These are phyloP conservation scores for Penicillium dipodomyicola DNA, from an alignment of 495 filamentous ascomycete genomes.

Conservation along the genomic window DNA sequence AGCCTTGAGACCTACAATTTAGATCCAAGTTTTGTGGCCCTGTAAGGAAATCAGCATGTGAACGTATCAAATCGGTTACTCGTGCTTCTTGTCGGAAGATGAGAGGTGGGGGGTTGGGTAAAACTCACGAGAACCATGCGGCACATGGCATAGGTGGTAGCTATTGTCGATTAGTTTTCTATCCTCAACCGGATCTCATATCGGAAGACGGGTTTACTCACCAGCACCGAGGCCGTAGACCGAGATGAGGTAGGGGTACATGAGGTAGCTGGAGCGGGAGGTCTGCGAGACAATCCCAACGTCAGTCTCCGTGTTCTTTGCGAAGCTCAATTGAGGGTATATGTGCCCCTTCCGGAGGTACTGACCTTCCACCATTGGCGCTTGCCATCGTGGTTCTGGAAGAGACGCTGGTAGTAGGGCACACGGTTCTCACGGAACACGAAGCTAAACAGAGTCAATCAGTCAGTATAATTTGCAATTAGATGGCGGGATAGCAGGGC, in stretches of 20 bases:
- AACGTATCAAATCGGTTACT: background rate
- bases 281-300: slow-evolving; percentile 39
- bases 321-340: slow-evolving; percentile 3
- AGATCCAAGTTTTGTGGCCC: slow-evolving; percentile 79
- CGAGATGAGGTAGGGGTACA: slow-evolving; percentile 72
- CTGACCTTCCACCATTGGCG: slow-evolving; percentile 87
- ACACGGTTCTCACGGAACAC: slow-evolving; percentile 85
- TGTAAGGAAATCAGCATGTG: slow-evolving; percentile 35
- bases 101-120: background rate
- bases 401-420: slow-evolving; percentile 75
- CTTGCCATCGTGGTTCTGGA: slow-evolving; percentile 77
- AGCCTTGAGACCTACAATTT: slow-evolving; percentile 68
- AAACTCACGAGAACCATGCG: slow-evolving; percentile 54
- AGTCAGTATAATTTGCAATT: slow-evolving; percentile 15
- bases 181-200: slow-evolving; percentile 29
- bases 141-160: slow-evolving; percentile 58
- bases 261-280: slow-evolving; percentile 60
- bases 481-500: background rate
- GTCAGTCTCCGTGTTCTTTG: slow-evolving; percentile 19
- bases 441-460: slow-evolving; percentile 45
- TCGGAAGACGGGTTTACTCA: slow-evolving; percentile 42
- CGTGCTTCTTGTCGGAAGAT: background rate
- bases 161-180: slow-evolving; percentile 30
- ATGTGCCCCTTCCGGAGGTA: slow-evolving; percentile 19
- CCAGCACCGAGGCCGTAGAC: slow-evolving; percentile 58